Percentiles rank a stretch among this genome's conserved stretches.
These are phyloP conservation scores for Mycena citricolor DNA, from an alignment of 1,284 basidiomycete genomes.

Conservation along the genomic window DNA sequence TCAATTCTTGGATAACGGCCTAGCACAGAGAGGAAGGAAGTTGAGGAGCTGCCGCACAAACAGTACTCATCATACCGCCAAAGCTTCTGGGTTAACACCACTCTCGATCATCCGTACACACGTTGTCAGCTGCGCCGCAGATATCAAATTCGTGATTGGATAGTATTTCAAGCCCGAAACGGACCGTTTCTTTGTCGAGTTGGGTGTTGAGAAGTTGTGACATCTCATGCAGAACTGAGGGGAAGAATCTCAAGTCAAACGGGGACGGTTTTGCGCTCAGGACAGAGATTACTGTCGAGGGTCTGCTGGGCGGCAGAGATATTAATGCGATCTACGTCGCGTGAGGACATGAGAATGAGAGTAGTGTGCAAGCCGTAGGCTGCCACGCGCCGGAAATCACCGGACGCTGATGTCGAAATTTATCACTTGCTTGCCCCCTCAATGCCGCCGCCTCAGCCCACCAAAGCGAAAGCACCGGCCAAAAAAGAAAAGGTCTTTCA, in stretches of 20 bases:
- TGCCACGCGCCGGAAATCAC: too few relatives aligned
- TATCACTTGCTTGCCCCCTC: not conserved
- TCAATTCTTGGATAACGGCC: conserved; percentile 76
- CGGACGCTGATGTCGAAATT: conserved; percentile 3
- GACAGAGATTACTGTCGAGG: conserved; percentile 57
- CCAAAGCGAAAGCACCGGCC: conserved; percentile 33
- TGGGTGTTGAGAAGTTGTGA: conserved; percentile 81
- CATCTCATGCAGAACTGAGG: conserved; percentile 74
- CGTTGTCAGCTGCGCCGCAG: conserved; percentile 53
- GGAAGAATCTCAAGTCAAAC: conserved; percentile 6
- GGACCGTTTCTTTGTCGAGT: conserved; percentile 71
- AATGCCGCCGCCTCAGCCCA: conserved; percentile 31
- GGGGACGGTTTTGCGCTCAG: not conserved
- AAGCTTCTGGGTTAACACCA: conserved; percentile 82
- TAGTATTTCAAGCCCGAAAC: not conserved
- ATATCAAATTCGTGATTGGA: not conserved
- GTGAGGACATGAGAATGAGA: conserved; percentile 48
- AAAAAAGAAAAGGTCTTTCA: conserved; percentile 81
- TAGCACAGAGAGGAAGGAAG: conserved; percentile 32
- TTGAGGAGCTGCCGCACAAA: conserved; percentile 3
- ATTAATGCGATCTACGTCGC: conserved; percentile 65
- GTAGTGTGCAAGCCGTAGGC: too few relatives aligned
- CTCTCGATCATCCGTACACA: conserved; percentile 84
- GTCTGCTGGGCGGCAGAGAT: conserved; percentile 76
- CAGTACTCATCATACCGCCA: conserved; percentile 60